Base-by-base conservation (phyloP, 495 filamentous ascomycete species). In the Amniculicola lignicola region DNA sequence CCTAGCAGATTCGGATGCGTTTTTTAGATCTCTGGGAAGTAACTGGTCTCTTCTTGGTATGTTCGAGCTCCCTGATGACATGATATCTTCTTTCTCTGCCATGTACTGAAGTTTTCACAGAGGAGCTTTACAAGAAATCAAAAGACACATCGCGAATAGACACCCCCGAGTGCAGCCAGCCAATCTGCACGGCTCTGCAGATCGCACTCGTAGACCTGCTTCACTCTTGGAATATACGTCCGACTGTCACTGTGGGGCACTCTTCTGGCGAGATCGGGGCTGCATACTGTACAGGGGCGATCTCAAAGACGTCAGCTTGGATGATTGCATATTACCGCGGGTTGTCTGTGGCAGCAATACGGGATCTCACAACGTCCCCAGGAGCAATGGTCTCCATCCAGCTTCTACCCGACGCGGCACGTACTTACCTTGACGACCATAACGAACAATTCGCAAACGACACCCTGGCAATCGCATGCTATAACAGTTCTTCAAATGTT, bases 251-350 rank as follows among this genome's bases (percentile, higher is more conserved):
- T 3, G 24, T 54, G 1, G 57, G 57, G 0, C 57, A 60, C 36
- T 60, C 57, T 36, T 48, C 40, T n/a, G 57, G 57, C 4, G 57
- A 60, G 24, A 60, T 60, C 15, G 57, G 16, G 3, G 57, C 57
- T 14, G 57, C 57, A 21, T 54, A 28, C 28, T 10, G 11, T n/a
- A 9, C 52, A 19, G 42, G 42, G 2, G 7, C 10, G 4, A 45
- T 55, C 6, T 51, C 47, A 5, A 9, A 21, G 19, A 23, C 10
- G 5, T 21, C 31, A 38, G 47, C 47, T 4, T 21, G n/a, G n/a
- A 19, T 22, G 23, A 18, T 55, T 3, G 4, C 52, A 7, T 55
- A 55, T 22, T 46, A 38, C 25, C 29, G 47, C 23, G 47, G 47
- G 3, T 33, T 51, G 4, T 7, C 19, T 4, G 33, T 37, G 22